Conservation (phyloP, 2,329 filamentous ascomycete species). For the Diplodia mutila region DNA sequence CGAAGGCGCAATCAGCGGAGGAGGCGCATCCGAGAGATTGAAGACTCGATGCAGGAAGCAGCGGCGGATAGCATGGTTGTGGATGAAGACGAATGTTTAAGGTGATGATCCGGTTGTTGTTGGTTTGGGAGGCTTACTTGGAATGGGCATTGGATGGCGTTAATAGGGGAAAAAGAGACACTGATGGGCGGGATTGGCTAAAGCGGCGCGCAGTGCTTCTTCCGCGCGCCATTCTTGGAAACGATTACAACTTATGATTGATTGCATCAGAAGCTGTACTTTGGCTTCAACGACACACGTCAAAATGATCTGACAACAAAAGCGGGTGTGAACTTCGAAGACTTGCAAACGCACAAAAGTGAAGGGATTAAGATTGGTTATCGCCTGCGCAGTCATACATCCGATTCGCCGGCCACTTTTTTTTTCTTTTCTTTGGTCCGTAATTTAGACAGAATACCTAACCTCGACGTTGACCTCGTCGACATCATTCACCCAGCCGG, state of each 20-base stretch:
- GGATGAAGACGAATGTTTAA: conserved; percentile 11
- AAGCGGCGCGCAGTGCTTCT: not conserved
- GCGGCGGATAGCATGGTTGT: conserved; percentile 25
- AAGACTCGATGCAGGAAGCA: conserved; percentile 7
- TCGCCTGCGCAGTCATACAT: not conserved
- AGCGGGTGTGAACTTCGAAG: not conserved
- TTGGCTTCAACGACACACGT: not conserved
- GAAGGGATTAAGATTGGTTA: not conserved
- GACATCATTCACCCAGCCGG: conserved; percentile 38
- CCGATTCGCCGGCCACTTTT: not conserved
- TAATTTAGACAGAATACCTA: conserved; percentile 16
- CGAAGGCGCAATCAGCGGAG: conserved; percentile 12
- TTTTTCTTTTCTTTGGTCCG: not conserved
- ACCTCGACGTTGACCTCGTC: conserved; percentile 31
- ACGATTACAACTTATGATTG: not conserved
- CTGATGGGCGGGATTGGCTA: not conserved
- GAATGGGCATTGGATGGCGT: conserved; percentile 19
- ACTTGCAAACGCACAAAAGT: too few species aligned
- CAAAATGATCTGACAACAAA: not conserved
- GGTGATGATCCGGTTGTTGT: not conserved
- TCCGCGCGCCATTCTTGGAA: not conserved
- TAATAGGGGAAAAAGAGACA: not conserved
- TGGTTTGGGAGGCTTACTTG: not conserved
- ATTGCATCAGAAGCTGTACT: not conserved
- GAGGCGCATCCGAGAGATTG: conserved; percentile 2